Base-by-base conservation (phyloP, 228 moss, liverwort and hornwort species). In the Sphagnum fallax region DNA sequence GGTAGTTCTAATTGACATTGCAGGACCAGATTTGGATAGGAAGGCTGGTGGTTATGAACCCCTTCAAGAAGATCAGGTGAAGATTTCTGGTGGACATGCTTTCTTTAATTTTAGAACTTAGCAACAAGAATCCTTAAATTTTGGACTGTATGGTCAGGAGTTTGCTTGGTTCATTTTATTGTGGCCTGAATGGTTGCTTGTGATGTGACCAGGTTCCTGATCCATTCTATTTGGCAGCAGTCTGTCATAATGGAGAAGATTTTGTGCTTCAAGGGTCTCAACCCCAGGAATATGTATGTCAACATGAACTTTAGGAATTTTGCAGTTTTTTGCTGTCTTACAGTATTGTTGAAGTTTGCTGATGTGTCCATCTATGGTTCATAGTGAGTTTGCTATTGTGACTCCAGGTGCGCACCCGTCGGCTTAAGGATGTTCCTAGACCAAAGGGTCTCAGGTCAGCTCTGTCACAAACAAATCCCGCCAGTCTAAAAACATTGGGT, bases 181-280 rank as follows among this genome's bases (percentile, higher is more conserved):
- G 61, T 61, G 61, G 8, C 18, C 61, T 14, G 61, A 61, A 12
- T 58, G 10, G 10, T 10, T 58, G 58, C 10, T 58, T 58, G 58
- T 58, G 58, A 58, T 13, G 8, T 53, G 48, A 65, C 47, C 73
- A 77, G 77, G 77, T 77, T 70, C 77, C 73, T 65, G 77, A 73
- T 12, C 73, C 73, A 48, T 72, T 72, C 77, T 73, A 66, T 69
- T 66, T 77, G 70, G 77, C 69, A 52, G 77, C 77, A 47, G 70
- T 70, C 0, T 65, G 69, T 62, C 53, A 55, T 52, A 66, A 53
- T 51, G 73, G 77, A 55, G 69, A 77, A 12, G 70, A 77, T 60
- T 73, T 60, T 66, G 69, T 77, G 65, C 51, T 77, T 52, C 73
- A 73, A 53, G 70, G 73, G 32, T 73, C 77, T 65, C 62, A 62